Evolutionary conservation across 2,329 filamentous ascomycete genomes (phyloP), one percentile per base, ranked within the genome.

Genomic region (Xylaria sp.): DNA sequence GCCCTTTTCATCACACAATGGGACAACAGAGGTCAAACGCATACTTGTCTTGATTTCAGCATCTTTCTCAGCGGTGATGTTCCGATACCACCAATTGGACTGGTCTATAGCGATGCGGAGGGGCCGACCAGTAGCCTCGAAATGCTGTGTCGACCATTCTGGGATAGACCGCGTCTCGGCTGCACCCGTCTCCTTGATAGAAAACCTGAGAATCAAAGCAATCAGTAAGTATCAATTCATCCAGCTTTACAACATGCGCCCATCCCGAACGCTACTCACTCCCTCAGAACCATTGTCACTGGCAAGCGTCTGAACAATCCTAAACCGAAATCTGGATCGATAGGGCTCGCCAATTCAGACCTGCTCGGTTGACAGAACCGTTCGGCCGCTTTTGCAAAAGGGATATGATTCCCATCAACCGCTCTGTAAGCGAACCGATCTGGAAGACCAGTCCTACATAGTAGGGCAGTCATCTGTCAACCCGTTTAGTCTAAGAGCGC

Each of bases 31-130:
- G 15, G 3, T 19, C 35, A 42, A 46, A 51, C 33, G 45, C 66
- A 31, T 67, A 69, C 64, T 53, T 14, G 35, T 46, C 46, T 62
- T 54, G 46, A 68, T 65, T 50, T 67, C 49, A 9, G 46, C 50
- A n/a, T 68, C 67, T 33, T 64, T 64, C 33, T 65, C 50, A 21
- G 60, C 59, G 3, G 65, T 64, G 35, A 67, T 61, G 19, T 70
- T 68, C 5, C 58, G 64, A 42, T 60, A 68, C 65, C 68, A 71
- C 65, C 66, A 65, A 63, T 62, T 62, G 43, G 67, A 56, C 50
- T 69, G 66, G 42, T 71, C 69, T 37, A 73, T 49, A 4, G 69
- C 70, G 61, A 72, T 70, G 31, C 71, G 71, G 35, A 72, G 64
- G 2, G 70, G 71, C 40, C 65, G 61, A 9, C 65, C 57, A 14